phyloP scores from a whole-genome alignment of 257 asterid genomes.

The Plantago ovata region DNA sequence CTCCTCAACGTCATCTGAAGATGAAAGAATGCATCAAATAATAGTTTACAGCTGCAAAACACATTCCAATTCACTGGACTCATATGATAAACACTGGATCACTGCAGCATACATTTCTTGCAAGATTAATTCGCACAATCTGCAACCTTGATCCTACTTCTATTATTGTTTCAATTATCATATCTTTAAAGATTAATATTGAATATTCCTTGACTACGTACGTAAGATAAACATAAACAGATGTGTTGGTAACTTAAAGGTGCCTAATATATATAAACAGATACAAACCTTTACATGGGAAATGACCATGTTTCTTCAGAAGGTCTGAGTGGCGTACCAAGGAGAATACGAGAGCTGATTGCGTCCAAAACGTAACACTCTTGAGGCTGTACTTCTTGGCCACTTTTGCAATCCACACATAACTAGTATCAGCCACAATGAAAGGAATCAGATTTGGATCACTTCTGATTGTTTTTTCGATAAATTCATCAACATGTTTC shows the following conservation, averaged over 20 bases:
- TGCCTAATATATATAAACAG: no score
- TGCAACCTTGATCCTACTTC: no score
- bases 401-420: constrained; percentile 27
- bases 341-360: constrained; percentile 34
- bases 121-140: no score
- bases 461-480: constrained; percentile 21
- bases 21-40: background rate
- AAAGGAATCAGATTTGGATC: constrained; percentile 24
- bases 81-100: no score
- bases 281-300: constrained; percentile 30
- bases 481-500: constrained; percentile 29
- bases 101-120: no score
- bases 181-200: no score
- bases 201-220: no score
- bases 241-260: no score
- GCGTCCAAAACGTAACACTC: constrained; percentile 35
- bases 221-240: no score
- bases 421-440: constrained; percentile 38
- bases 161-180: no score
- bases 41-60: no score
- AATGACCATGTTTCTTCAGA: constrained; percentile 29
- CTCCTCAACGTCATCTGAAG: constrained; percentile 29
- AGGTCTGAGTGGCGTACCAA: constrained; percentile 33
- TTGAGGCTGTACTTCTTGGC: constrained; percentile 37
- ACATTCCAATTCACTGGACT: background rate